phyloP scores from a whole-genome alignment of 208 protist genomes.

The Zelonia costaricensis region DNA sequence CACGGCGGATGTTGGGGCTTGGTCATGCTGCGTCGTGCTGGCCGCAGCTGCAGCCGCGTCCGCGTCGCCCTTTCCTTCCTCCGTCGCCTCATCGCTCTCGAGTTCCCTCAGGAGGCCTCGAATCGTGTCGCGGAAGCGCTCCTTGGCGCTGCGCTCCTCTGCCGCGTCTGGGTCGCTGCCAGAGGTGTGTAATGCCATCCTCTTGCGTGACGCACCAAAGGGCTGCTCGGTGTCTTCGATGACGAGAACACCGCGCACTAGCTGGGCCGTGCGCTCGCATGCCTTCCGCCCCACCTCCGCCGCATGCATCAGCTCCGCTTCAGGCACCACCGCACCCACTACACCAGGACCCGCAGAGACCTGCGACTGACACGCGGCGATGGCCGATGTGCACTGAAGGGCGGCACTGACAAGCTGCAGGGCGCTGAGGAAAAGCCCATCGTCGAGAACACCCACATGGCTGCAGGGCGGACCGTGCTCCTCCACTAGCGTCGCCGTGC shows the following conservation, averaged over 20 bases:
- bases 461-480: too few species aligned
- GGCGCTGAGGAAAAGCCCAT: slow-evolving; percentile 24
- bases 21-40: too few species aligned
- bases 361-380: too few species aligned
- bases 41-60: background rate
- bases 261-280: slow-evolving; percentile 16
- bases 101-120: slow-evolving; percentile 7
- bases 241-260: slow-evolving; percentile 9
- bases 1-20: too few species aligned
- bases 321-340: background rate
- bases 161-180: too few species aligned
- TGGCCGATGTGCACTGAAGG: slow-evolving; percentile 5
- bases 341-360: background rate
- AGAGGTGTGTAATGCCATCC: too few species aligned
- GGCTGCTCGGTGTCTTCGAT: slow-evolving; percentile 20
- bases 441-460: slow-evolving; percentile 25
- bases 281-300: slow-evolving; percentile 10
- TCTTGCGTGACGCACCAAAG: slow-evolving; percentile 13
- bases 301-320: too few species aligned
- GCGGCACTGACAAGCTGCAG: slow-evolving; percentile 17
- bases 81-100: background rate
- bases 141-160: slow-evolving; percentile 9
- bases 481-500: too few species aligned
- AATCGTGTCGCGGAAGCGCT: slow-evolving; percentile 1
- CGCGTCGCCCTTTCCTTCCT: background rate